These are phyloP conservation scores for Cylindrodendrum hubeiense DNA, from an alignment of 2,329 filamentous ascomycete species.

Conservation along the genomic window DNA sequence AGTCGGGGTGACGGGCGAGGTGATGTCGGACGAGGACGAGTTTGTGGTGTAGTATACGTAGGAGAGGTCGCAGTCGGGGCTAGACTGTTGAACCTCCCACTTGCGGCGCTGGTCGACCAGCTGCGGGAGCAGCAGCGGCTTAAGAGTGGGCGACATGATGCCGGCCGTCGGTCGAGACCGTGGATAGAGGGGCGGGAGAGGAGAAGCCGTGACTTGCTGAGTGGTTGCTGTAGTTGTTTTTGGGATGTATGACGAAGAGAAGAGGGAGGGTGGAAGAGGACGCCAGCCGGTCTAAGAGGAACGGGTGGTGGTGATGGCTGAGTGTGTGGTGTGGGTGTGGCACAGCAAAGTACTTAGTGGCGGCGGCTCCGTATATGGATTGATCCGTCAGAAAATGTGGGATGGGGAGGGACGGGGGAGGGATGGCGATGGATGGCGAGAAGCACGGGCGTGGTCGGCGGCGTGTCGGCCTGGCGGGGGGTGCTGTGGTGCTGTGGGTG, in stretches of 20 bases:
- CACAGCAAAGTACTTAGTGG: slow-evolving; percentile 38
- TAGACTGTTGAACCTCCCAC: slow-evolving; percentile 50
- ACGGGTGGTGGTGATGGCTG: slow-evolving; percentile 31
- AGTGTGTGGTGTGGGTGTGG: slow-evolving; percentile 30
- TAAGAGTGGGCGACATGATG: slow-evolving; percentile 63
- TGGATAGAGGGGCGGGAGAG: slow-evolving; percentile 29
- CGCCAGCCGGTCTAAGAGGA: slow-evolving; percentile 35
- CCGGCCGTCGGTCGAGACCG: slow-evolving; percentile 42
- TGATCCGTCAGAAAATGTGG: slow-evolving; percentile 27
- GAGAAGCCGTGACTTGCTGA: slow-evolving; percentile 31
- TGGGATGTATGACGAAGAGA: slow-evolving; percentile 15
- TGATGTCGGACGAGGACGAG: slow-evolving; percentile 74
- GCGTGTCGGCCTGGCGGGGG: neutral
- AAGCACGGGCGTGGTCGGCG: slow-evolving; percentile 10
- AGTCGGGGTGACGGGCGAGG: slow-evolving; percentile 78
- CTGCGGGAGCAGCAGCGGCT: slow-evolving; percentile 66
- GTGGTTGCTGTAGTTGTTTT: slow-evolving; percentile 3
- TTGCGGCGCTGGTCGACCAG: slow-evolving; percentile 64
- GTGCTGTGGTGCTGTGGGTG: neutral
- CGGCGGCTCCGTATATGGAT: slow-evolving; percentile 38
- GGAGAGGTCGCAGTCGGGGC: slow-evolving; percentile 49
- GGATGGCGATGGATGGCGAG: slow-evolving; percentile 10
- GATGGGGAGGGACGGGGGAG: neutral
- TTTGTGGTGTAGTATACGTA: slow-evolving; percentile 62
- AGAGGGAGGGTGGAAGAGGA: slow-evolving; percentile 27